Conservation (phyloP, 306 rosid species). For the Quercus aquifolioides region DNA sequence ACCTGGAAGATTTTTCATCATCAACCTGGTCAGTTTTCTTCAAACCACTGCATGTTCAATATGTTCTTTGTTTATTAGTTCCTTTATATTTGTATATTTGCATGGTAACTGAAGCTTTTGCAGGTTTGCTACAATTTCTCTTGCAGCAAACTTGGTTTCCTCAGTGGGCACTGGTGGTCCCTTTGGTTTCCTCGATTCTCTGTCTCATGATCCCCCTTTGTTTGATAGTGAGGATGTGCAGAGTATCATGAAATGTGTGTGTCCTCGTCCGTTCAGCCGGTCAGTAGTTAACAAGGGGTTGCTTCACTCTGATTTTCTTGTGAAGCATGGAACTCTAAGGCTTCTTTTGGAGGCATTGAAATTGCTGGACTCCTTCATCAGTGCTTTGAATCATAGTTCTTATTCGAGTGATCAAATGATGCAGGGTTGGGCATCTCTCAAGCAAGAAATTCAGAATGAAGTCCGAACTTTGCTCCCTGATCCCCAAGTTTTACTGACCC, state of each 20-base stretch:
- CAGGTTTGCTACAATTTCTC: conserved; percentile 65
- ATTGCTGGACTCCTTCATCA: conserved; percentile 58
- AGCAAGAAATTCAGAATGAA: conserved; percentile 66
- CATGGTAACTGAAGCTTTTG: conserved; percentile 38
- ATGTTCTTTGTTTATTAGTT: conserved; percentile 3
- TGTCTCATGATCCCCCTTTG: conserved; percentile 28
- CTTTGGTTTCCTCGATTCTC: conserved; percentile 47
- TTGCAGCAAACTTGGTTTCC: conserved; percentile 67
- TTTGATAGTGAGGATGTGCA: conserved; percentile 43
- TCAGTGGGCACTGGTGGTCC: conserved; percentile 45
- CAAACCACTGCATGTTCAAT: not conserved
- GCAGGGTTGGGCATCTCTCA: conserved; percentile 23
- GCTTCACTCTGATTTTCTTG: conserved; percentile 52
- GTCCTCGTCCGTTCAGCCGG: conserved; percentile 74
- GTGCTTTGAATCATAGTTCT: conserved; percentile 35
- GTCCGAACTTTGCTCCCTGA: conserved; percentile 74
- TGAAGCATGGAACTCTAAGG: conserved; percentile 43
- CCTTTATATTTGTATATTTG: conserved; percentile 2
- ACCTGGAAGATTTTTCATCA: conserved; percentile 60
- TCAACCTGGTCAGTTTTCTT: conserved; percentile 66
- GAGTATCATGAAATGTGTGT: conserved; percentile 62
- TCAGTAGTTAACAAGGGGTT: conserved; percentile 71
- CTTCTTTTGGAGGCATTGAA: conserved; percentile 75
- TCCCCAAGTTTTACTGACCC: conserved; percentile 66
- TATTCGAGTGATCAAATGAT: conserved; percentile 16